Percentiles rank a stretch among this genome's conserved stretches.
Conservation (phyloP, 495 filamentous ascomycete genomes). For the Penicillium herquei region DNA sequence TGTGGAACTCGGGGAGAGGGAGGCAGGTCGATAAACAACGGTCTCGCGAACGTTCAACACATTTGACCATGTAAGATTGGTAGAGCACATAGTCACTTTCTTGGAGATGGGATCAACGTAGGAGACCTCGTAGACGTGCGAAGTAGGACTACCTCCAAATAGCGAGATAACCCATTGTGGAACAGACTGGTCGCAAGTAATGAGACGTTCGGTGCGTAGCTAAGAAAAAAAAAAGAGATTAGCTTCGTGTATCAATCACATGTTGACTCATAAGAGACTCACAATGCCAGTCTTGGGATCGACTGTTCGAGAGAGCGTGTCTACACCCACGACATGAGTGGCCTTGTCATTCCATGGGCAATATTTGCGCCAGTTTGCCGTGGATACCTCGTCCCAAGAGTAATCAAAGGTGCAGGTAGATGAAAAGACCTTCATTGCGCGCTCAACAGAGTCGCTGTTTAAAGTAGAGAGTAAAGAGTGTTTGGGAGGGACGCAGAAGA, state of each 20-base stretch:
- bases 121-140: conserved; percentile 89
- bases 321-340: conserved; percentile 90
- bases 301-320: conserved; percentile 80
- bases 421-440: conserved; percentile 83
- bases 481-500: neutral
- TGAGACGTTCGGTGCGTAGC: conserved; percentile 94
- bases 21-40: conserved; percentile 71
- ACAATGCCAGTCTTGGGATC: conserved; percentile 82
- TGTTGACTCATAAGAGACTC: conserved; percentile 28
- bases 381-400: conserved; percentile 97
- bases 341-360: conserved; percentile 97
- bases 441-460: conserved; percentile 3
- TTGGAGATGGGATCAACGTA: conserved; percentile 81
- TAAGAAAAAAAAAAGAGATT: conserved; percentile 26
- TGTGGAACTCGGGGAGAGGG: conserved; percentile 48
- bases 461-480: neutral
- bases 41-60: conserved; percentile 87
- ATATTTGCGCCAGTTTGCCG: conserved; percentile 99
- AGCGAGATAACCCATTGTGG: conserved; percentile 83
- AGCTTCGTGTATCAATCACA: conserved; percentile 1
- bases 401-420: conserved; percentile 88
- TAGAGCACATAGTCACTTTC: conserved; percentile 90
- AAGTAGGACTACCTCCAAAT: conserved; percentile 68
- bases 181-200: conserved; percentile 86
- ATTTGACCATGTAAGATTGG: conserved; percentile 87